Conservation (phyloP, 805 yeast species). For the Metschnikowia bowlesiae region DNA sequence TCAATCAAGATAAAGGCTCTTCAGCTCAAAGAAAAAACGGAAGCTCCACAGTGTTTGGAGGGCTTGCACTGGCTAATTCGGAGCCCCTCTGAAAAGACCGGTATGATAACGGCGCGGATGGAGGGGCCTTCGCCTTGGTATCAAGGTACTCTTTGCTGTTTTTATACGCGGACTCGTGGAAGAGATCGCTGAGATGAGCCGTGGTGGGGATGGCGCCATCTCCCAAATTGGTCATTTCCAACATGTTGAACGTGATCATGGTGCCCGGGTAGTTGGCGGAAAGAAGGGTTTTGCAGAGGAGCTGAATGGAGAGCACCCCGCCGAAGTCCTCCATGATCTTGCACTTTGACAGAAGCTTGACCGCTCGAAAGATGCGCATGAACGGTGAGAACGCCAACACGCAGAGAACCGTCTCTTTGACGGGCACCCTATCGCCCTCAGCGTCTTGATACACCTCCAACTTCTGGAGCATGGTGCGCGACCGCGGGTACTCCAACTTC, state of each 20-base stretch:
- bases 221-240: slow-evolving; percentile 23
- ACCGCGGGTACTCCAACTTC: slow-evolving; percentile 62
- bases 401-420: slow-evolving; percentile 23
- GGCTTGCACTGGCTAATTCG: neutral
- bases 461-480: slow-evolving; percentile 57
- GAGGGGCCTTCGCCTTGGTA: neutral
- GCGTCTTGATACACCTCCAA: slow-evolving; percentile 36
- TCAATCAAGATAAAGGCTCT: neutral
- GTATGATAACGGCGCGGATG: slow-evolving; percentile 8
- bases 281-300: slow-evolving; percentile 31
- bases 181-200: slow-evolving; percentile 19
- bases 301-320: slow-evolving; percentile 36
- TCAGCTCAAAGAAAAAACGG: slow-evolving; percentile 36
- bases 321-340: slow-evolving; percentile 33
- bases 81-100: slow-evolving; percentile 7
- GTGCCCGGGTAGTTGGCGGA: slow-evolving; percentile 32
- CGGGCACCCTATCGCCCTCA: slow-evolving; percentile 10
- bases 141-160: slow-evolving; percentile 14
- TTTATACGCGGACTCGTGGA: slow-evolving; percentile 26
- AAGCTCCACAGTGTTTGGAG: slow-evolving; percentile 31
- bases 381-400: slow-evolving; percentile 32
- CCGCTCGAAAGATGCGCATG: slow-evolving; percentile 31
- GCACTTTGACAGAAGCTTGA: slow-evolving; percentile 36
- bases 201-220: slow-evolving; percentile 10
- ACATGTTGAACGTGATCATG: slow-evolving; percentile 36